Conservation (phyloP, 75 land plant genomes). For the Pinus albicaulis region DNA sequence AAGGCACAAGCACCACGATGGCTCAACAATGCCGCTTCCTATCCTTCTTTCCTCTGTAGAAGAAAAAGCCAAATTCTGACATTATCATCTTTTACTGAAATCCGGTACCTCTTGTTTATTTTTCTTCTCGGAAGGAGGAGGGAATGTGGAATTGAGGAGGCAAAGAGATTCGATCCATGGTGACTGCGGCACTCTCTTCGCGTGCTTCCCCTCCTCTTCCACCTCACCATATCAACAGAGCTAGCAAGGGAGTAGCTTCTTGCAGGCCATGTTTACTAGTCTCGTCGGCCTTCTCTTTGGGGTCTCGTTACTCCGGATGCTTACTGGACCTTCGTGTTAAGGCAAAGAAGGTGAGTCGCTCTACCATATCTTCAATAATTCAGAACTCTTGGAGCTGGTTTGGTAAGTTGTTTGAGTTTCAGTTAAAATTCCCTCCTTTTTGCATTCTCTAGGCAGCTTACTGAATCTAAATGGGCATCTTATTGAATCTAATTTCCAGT, state of each 20-base stretch:
- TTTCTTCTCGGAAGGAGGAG: too few species aligned
- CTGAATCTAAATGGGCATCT: background rate
- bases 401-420: too few species aligned
- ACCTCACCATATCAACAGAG: background rate
- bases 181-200: slow-evolving; percentile 6
- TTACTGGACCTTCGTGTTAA: background rate
- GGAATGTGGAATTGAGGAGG: background rate
- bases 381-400: background rate
- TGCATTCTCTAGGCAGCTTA: background rate
- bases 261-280: background rate
- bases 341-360: background rate
- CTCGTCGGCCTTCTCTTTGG: background rate
- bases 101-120: too few species aligned
- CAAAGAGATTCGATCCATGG: slow-evolving; percentile 2
- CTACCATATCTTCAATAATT: background rate
- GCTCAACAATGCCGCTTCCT: too few species aligned
- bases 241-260: background rate
- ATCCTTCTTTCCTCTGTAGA: too few species aligned
- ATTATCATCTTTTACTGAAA: too few species aligned
- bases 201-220: background rate
- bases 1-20: too few species aligned
- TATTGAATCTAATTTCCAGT: background rate
- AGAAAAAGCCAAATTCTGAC: too few species aligned
- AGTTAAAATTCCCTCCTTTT: background rate
- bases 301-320: background rate